Evolutionary conservation across 2,329 filamentous ascomycete species (phyloP).

Genomic region (Didymella arachidicola): DNA sequence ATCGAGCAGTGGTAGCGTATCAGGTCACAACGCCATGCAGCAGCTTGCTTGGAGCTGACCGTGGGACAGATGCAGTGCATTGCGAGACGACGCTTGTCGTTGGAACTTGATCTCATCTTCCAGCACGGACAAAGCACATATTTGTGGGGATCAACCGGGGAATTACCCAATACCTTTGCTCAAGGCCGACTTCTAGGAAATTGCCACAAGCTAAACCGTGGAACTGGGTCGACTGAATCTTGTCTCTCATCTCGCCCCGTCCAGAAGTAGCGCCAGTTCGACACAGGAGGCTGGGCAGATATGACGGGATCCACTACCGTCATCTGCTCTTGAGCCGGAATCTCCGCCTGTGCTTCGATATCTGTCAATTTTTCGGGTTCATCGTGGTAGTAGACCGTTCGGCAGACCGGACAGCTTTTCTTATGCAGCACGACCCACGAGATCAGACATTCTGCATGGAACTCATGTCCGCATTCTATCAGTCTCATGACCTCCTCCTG

Average conservation of each 20-base stretch:
- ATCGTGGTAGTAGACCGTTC: slow-evolving; percentile 37
- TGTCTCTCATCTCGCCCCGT: slow-evolving; percentile 11
- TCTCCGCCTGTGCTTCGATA: slow-evolving; percentile 20
- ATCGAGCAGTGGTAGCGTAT: too few relatives aligned
- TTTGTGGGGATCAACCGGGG: too few relatives aligned
- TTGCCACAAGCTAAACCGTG: slow-evolving; percentile 1
- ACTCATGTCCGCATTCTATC: slow-evolving; percentile 40
- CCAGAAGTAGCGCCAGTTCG: slow-evolving; percentile 21
- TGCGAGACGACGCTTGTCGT: too few relatives aligned
- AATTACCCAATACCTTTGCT: not conserved
- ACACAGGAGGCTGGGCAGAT: not conserved
- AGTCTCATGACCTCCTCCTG: slow-evolving; percentile 39
- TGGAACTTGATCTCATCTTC: too few relatives aligned
- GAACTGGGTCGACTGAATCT: not conserved
- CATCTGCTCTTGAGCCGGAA: not conserved
- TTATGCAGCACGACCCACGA: slow-evolving; percentile 44
- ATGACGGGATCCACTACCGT: not conserved
- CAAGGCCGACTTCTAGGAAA: not conserved
- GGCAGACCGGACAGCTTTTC: slow-evolving; percentile 44
- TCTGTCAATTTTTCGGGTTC: slow-evolving; percentile 30
- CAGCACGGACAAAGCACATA: too few relatives aligned
- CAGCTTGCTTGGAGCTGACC: too few relatives aligned
- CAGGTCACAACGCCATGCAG: too few relatives aligned
- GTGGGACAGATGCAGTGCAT: too few relatives aligned
- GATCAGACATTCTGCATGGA: slow-evolving; percentile 43